phyloP scores from a whole-genome alignment of 2,329 filamentous ascomycete genomes.

The Exophiala sp. region DNA sequence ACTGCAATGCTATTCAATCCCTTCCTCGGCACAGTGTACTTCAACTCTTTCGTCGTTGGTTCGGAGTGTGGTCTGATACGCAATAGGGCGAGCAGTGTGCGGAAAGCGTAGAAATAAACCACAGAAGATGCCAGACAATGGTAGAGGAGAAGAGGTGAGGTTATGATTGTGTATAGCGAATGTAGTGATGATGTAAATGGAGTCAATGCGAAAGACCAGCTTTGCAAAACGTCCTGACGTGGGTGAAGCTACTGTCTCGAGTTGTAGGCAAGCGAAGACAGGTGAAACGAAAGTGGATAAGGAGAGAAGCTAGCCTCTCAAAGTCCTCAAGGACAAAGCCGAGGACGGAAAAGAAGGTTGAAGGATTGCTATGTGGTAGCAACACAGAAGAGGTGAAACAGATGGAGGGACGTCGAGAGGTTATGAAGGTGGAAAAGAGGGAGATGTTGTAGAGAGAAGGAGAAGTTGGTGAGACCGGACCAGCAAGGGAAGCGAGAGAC shows the following conservation, averaged over 20 bases:
- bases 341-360: conserved; percentile 25
- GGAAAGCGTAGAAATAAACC: conserved; percentile 6
- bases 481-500: conserved; percentile 19
- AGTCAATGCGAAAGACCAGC: conserved; percentile 28
- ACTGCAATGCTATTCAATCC: conserved; percentile 6
- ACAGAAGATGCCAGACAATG: conserved; percentile 6
- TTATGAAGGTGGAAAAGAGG: conserved; percentile 11
- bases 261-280: conserved; percentile 23
- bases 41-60: conserved; percentile 5
- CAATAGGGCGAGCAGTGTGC: conserved; percentile 1
- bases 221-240: conserved; percentile 30
- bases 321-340: conserved; percentile 19
- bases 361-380: conserved; percentile 19
- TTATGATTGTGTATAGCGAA: conserved; percentile 23
- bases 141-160: conserved; percentile 8
- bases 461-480: conserved; percentile 15
- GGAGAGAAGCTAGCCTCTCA: conserved; percentile 30
- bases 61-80: conserved; percentile 6
- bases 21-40: not conserved
- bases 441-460: conserved; percentile 11
- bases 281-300: conserved; percentile 31
- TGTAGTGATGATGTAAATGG: conserved; percentile 27
- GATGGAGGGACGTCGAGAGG: conserved; percentile 13
- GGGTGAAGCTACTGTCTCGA: conserved; percentile 27
- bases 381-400: conserved; percentile 22